Conservation (phyloP, 352 stramenopile species). For the Globisporangium abappressorium region DNA sequence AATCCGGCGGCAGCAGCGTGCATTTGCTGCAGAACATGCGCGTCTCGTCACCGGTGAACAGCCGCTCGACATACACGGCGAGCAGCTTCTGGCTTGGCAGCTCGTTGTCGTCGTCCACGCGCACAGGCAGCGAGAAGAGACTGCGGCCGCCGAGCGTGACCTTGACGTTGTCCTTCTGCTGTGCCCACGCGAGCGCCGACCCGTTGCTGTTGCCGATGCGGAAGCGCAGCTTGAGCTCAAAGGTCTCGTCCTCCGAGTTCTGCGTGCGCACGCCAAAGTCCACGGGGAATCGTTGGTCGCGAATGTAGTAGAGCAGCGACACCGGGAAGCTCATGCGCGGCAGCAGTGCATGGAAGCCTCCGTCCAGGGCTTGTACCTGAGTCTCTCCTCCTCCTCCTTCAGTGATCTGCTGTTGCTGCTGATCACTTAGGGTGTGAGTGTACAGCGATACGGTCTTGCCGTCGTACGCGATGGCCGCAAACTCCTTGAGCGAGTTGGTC, state of each 20-base stretch:
- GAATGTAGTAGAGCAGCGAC: slow-evolving; percentile 76
- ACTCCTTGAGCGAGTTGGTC: slow-evolving; percentile 36
- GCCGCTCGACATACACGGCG: slow-evolving; percentile 64
- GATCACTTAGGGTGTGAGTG: slow-evolving; percentile 26
- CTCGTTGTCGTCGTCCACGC: slow-evolving; percentile 28
- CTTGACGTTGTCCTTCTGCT: slow-evolving; percentile 58
- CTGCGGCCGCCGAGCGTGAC: slow-evolving; percentile 59
- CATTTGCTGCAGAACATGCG: slow-evolving; percentile 79
- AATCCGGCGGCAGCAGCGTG: slow-evolving; percentile 65
- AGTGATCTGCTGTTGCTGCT: not conserved
- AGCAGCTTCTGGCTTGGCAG: slow-evolving; percentile 29
- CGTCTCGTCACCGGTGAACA: slow-evolving; percentile 77
- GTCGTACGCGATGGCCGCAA: slow-evolving; percentile 55
- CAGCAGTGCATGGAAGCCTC: slow-evolving; percentile 15
- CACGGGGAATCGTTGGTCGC: slow-evolving; percentile 69
- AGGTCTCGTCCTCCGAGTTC: slow-evolving; percentile 29
- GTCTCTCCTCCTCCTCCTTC: slow-evolving; percentile 9
- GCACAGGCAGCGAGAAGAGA: slow-evolving; percentile 63
- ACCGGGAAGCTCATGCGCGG: slow-evolving; percentile 64
- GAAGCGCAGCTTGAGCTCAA: slow-evolving; percentile 41
- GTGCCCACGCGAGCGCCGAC: slow-evolving; percentile 45
- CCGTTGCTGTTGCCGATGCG: slow-evolving; percentile 45
- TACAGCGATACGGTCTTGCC: slow-evolving; percentile 63
- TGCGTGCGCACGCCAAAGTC: slow-evolving; percentile 39
- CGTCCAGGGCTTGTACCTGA: not conserved